Evolutionary conservation across 169 alveolate species (phyloP).

Genomic region (Plasmodium cynomolgi): DNA sequence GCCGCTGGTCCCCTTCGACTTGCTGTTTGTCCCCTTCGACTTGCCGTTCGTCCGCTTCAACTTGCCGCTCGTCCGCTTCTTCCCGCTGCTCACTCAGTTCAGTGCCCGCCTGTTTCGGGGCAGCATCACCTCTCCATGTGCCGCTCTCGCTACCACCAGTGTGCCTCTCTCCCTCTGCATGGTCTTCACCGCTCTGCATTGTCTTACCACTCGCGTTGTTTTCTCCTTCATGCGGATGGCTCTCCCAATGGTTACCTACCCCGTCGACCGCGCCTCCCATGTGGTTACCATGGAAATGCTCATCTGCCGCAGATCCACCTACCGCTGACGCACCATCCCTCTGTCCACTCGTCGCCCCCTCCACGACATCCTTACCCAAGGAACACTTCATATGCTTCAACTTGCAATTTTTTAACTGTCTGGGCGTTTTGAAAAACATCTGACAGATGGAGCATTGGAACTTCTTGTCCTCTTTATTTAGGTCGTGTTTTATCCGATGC

Average conservation of each 20-base stretch:
- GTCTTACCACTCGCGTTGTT: not conserved
- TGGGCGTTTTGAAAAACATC: conserved; percentile 5
- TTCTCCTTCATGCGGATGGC: not conserved
- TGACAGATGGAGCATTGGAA: conserved; percentile 58
- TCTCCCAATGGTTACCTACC: not conserved
- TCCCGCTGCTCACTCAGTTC: not conserved
- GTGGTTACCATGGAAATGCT: no score
- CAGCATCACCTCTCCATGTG: not conserved
- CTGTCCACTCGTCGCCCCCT: not conserved
- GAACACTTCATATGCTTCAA: conserved; percentile 5
- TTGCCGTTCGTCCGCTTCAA: not conserved
- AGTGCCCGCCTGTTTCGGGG: not conserved
- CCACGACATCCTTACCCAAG: not conserved
- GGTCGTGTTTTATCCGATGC: conserved; percentile 22
- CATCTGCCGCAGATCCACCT: no score
- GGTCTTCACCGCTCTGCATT: not conserved
- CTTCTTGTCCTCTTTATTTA: conserved; percentile 18
- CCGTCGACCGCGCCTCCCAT: not conserved
- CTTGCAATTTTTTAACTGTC: conserved; percentile 14
- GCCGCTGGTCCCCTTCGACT: not conserved
- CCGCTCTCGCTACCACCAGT: not conserved
- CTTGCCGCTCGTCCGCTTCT: not conserved
- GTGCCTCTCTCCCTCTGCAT: not conserved
- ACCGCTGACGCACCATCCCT: no score
- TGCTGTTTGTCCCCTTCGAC: not conserved